A percentile compares a stretch with the other conserved stretches of the same genome.
phyloP scores from a whole-genome alignment of 202 grass and related monocot species.

The Digitaria exilis region DNA sequence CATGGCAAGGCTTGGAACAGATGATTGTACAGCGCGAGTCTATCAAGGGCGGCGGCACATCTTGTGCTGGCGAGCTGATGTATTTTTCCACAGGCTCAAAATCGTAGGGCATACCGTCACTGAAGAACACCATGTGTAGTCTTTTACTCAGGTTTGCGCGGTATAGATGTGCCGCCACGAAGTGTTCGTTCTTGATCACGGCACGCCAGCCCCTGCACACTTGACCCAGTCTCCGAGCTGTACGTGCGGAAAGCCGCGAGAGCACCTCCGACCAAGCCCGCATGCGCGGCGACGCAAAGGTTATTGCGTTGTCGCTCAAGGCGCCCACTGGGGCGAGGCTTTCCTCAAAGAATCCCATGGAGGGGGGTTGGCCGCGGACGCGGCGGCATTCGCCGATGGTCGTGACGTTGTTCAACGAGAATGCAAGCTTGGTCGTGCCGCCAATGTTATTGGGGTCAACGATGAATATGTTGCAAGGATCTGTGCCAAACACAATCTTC shows the following conservation, averaged over 20 bases:
- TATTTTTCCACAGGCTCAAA: neutral
- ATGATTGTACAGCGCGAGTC: no score
- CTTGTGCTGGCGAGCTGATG: no score
- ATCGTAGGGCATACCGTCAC: neutral
- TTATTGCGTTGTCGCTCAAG: neutral
- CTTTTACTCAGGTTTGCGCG: neutral
- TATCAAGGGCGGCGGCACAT: no score
- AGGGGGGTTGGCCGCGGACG: neutral
- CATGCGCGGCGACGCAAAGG: neutral
- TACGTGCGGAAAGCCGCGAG: neutral
- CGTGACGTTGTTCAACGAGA: no score
- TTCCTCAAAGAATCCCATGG: neutral
- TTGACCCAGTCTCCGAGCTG: neutral
- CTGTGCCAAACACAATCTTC: neutral
- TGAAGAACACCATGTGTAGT: neutral
- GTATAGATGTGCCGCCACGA: neutral
- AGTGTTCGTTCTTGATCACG: neutral
- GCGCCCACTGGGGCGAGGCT: neutral
- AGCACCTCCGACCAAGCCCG: neutral
- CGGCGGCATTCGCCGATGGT: no score
- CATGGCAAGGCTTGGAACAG: no score
- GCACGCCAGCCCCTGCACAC: neutral
- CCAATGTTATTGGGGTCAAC: neutral
- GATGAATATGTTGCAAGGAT: neutral
- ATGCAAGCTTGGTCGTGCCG: neutral